Base-by-base conservation (phyloP, 176 grass and related monocot species). In the Carex kokanica region DNA sequence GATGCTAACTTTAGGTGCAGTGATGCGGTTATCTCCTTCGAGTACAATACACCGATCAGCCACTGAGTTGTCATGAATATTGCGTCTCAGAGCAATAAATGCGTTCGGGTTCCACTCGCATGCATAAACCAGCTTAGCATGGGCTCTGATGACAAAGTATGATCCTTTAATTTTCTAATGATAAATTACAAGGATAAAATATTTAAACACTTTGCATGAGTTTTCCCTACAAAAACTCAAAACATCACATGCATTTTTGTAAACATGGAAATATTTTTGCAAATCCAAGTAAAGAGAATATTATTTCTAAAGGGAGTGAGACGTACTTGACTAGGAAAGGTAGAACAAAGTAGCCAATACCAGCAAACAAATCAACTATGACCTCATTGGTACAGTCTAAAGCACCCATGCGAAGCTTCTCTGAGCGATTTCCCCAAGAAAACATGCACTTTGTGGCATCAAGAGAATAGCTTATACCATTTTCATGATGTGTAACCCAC, bases 401-500 rank as follows among this genome's bases (percentile, higher is more conserved):
- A 62, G 88, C 77, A 79, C 84, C 95, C 82, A 98, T 93, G 29
- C 91, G 92, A 86, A 89, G 86, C 82, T 98, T 98, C 89, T 95
- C 95, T 51, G 95, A 95, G 60, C 83, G 92, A 60, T 98, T 98
- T 82, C 95, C 95, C 83, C 88, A 93, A 83, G 95, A 98, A 90
- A 98, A 98, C 91, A 95, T 98, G 88, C 91, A 95, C 84, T 91
- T 95, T 67, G 95, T 95, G 78, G 92, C 84, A 95, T 93, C 95
- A 85, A 98, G 88, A 1, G 95, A 95, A 74, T 98, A 98, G 53
- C 64, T 67, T 20, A 98, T 93, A 83, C 88, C 91, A 67, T 95
- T 95, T 93, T 98, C 95, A 60, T 91, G 60, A 79, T 95, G 92
- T 21, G 87, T 91, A 43, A 93, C 91, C 95, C 95, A 93, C 57